A percentile compares a stretch with the other conserved stretches of the same genome.
These are phyloP conservation scores for Hypoxylon sp. DNA, from an alignment of 2,329 filamentous ascomycete species.

Conservation along the genomic window DNA sequence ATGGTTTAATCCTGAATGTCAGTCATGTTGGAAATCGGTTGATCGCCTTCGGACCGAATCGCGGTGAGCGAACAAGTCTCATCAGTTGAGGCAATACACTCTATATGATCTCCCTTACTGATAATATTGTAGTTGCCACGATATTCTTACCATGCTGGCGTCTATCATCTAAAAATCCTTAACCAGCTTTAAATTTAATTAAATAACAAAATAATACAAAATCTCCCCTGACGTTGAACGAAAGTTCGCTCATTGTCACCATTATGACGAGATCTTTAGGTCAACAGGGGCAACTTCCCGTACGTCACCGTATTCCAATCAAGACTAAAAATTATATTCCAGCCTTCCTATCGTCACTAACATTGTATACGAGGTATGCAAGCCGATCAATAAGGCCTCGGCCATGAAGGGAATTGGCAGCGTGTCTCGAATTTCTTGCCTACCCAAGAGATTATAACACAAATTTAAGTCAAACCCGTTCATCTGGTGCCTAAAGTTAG, in stretches of 20 bases:
- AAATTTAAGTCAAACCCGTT: neutral
- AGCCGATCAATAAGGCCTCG: neutral
- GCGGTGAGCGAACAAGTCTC: neutral
- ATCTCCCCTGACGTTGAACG: neutral
- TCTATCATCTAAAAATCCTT: neutral
- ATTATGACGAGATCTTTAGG: neutral
- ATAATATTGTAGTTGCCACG: neutral
- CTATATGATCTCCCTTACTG: neutral
- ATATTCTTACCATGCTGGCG: neutral
- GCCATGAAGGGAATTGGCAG: neutral
- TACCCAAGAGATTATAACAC: neutral
- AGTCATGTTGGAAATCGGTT: neutral
- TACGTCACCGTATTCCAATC: neutral
- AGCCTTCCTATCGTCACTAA: neutral
- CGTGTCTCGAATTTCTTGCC: neutral
- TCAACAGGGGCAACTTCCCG: neutral
- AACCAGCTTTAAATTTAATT: neutral
- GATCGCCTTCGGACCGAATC: neutral
- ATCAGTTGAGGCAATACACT: neutral
- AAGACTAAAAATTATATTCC: neutral
- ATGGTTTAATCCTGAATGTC: neutral
- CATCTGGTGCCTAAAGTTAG: neutral
- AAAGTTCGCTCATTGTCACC: neutral
- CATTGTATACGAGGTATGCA: neutral
- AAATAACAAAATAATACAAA: neutral